A percentile compares a stretch with the other conserved stretches of the same genome.
Evolutionary conservation across 2,329 filamentous ascomycete genomes (phyloP).

Genomic region (Aspergillus brunneoviolaceus): DNA sequence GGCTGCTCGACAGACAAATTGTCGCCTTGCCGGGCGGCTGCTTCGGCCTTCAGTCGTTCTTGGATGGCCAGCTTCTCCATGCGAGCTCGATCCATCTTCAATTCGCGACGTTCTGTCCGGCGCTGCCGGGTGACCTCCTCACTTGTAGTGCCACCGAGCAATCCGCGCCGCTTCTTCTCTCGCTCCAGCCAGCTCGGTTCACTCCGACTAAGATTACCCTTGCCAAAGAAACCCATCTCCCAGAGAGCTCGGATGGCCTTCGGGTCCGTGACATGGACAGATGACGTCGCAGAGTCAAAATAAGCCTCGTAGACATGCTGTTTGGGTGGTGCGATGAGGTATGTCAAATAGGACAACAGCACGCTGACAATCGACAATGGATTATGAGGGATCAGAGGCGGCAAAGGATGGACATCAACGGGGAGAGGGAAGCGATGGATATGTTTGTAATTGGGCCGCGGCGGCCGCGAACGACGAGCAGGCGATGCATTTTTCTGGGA

Average conservation of each 20-base stretch:
- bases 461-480: slow-evolving; percentile 29
- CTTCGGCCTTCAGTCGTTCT: slow-evolving; percentile 62
- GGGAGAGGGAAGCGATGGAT: slow-evolving; percentile 82
- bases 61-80: slow-evolving; percentile 82
- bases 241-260: slow-evolving; percentile 77
- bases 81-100: slow-evolving; percentile 90
- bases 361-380: slow-evolving; percentile 84
- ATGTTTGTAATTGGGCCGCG: slow-evolving; percentile 62
- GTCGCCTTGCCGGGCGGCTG: slow-evolving; percentile 32
- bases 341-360: slow-evolving; percentile 72
- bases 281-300: slow-evolving; percentile 79
- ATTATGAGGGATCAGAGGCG: slow-evolving; percentile 86
- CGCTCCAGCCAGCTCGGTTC: slow-evolving; percentile 90
- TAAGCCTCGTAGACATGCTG: slow-evolving; percentile 66
- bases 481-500: slow-evolving; percentile 20
- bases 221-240: slow-evolving; percentile 97
- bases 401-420: slow-evolving; percentile 77
- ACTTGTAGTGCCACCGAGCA: slow-evolving; percentile 67
- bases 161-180: slow-evolving; percentile 70
- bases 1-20: slow-evolving; percentile 14
- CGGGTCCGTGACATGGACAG: slow-evolving; percentile 78
- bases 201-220: slow-evolving; percentile 87
- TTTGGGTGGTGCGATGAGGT: slow-evolving; percentile 64
- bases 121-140: slow-evolving; percentile 77
- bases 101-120: slow-evolving; percentile 74